Conservation (phyloP, 495 filamentous ascomycete genomes). For the Lasiosphaeria hispida region DNA sequence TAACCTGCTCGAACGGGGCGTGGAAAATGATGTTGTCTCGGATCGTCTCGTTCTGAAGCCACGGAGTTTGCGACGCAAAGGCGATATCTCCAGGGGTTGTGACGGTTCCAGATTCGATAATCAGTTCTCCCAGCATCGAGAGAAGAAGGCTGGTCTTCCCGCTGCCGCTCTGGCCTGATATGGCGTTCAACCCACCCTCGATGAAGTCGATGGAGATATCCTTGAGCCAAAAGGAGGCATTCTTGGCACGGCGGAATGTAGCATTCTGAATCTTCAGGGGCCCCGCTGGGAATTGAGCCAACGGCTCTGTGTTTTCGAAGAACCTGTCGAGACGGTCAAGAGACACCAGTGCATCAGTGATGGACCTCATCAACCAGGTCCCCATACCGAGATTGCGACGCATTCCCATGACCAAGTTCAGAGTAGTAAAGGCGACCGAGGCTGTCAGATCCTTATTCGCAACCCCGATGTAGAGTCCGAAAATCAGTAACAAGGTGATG, state of each 20-base stretch:
- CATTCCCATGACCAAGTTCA: slow-evolving; percentile 43
- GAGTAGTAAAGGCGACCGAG: slow-evolving; percentile 48
- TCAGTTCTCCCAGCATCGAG: slow-evolving; percentile 59
- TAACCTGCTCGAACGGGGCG: slow-evolving; percentile 42
- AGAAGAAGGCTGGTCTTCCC: slow-evolving; percentile 65
- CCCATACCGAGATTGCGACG: slow-evolving; percentile 43
- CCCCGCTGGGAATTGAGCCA: slow-evolving; percentile 41
- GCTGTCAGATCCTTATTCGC: slow-evolving; percentile 43
- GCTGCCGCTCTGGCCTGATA: slow-evolving; percentile 55
- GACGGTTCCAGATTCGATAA: slow-evolving; percentile 39
- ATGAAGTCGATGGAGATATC: slow-evolving; percentile 50
- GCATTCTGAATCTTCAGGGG: slow-evolving; percentile 40
- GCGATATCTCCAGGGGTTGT: slow-evolving; percentile 54
- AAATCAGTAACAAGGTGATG: slow-evolving; percentile 44
- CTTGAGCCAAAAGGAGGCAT: slow-evolving; percentile 44
- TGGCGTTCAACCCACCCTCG: slow-evolving; percentile 50
- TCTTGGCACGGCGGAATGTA: slow-evolving; percentile 44
- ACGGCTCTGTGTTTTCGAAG: slow-evolving; percentile 40
- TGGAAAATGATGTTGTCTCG: slow-evolving; percentile 59
- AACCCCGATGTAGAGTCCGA: slow-evolving; percentile 41
- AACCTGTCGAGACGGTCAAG: slow-evolving; percentile 47
- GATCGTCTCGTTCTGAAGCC: slow-evolving; percentile 56
- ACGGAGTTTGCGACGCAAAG: slow-evolving; percentile 54
- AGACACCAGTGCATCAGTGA: slow-evolving; percentile 44
- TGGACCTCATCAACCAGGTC: slow-evolving; percentile 36